Conservation (phyloP, 106 monocot genomes). For the Platanthera zijinensis region DNA sequence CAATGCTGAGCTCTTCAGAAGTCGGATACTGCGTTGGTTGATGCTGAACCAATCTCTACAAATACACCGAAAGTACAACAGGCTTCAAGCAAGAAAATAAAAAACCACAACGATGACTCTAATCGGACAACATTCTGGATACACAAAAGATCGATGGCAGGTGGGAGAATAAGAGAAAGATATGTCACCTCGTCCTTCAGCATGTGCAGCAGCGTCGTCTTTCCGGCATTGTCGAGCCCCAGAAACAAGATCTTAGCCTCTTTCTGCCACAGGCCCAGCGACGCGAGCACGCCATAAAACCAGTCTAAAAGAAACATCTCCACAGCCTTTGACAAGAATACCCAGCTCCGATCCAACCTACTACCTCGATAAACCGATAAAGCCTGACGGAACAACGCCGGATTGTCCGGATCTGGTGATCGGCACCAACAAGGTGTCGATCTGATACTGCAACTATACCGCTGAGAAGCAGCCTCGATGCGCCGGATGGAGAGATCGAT, state of each 20-base stretch:
- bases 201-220: conserved; percentile 59
- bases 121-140: neutral
- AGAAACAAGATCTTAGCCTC: conserved; percentile 66
- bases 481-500: no score
- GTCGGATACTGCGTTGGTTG: conserved; percentile 67
- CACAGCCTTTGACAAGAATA: neutral
- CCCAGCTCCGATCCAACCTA: neutral
- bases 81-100: neutral
- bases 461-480: no score
- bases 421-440: neutral
- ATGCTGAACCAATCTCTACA: conserved; percentile 60
- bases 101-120: neutral
- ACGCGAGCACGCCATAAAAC: conserved; percentile 60
- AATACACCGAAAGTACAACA: neutral
- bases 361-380: neutral
- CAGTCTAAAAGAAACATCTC: conserved; percentile 54
- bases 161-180: neutral
- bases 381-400: neutral
- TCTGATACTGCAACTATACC: no score
- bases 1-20: conserved; percentile 58
- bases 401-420: neutral
- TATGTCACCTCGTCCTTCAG: conserved; percentile 49
- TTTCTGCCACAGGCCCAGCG: conserved; percentile 54
- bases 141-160: neutral
- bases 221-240: conserved; percentile 59